A percentile compares a stretch with the other conserved stretches of the same genome.
These are phyloP conservation scores for Kodamaea leandrae DNA, from an alignment of 805 yeast species.

Conservation along the genomic window DNA sequence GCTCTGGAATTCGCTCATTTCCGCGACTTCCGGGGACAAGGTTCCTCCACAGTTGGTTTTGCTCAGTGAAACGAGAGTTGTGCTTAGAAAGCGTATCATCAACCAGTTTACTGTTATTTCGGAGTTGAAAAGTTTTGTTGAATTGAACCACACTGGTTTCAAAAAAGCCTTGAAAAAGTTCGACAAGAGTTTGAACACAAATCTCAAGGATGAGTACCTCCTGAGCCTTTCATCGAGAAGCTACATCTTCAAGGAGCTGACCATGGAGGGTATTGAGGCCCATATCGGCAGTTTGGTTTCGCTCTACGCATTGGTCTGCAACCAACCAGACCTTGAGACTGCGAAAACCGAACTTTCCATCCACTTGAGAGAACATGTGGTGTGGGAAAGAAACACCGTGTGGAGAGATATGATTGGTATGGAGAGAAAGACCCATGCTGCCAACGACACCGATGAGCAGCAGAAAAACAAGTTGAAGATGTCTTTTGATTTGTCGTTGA, in stretches of 20 bases:
- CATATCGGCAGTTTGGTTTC: conserved; percentile 32
- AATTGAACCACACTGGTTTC: conserved; percentile 52
- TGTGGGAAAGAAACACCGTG: conserved; percentile 55
- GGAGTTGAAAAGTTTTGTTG: conserved; percentile 50
- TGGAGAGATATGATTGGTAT: conserved; percentile 58
- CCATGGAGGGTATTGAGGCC: conserved; percentile 30
- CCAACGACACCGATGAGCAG: conserved; percentile 14
- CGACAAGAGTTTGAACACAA: conserved; percentile 48
- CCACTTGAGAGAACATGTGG: conserved; percentile 53
- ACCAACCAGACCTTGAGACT: conserved; percentile 38
- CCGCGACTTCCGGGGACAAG: conserved; percentile 14
- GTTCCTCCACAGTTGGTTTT: conserved; percentile 33
- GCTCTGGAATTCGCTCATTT: conserved; percentile 29
- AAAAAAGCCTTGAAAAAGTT: conserved; percentile 53
- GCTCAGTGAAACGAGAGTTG: conserved; percentile 49
- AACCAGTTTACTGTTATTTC: conserved; percentile 44
- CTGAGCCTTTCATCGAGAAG: conserved; percentile 44
- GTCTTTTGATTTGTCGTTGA: conserved; percentile 26
- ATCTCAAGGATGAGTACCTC: conserved; percentile 42
- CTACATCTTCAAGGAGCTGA: conserved; percentile 37
- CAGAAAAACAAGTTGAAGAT: conserved; percentile 8
- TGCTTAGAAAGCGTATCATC: conserved; percentile 46
- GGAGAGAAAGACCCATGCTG: conserved; percentile 39
- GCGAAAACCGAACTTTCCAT: conserved; percentile 57
- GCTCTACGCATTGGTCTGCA: conserved; percentile 38